These are phyloP conservation scores for Oropetium thomaeum DNA, from an alignment of 176 grass and related monocot genomes.

Conservation along the genomic window DNA sequence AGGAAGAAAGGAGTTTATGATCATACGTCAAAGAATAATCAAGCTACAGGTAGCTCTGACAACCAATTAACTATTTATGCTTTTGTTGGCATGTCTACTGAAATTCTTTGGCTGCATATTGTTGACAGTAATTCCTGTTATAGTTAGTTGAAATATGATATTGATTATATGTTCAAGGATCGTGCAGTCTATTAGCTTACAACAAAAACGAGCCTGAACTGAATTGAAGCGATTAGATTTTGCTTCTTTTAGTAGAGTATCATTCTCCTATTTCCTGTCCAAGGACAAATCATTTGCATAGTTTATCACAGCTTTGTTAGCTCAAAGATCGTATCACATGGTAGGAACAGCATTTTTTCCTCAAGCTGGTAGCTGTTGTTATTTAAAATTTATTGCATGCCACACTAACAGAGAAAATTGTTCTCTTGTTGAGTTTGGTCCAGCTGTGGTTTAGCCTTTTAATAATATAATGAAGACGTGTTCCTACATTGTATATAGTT, in stretches of 20 bases:
- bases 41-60: slow-evolving; percentile 65
- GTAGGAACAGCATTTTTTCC: not conserved
- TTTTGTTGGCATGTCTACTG: not conserved
- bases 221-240: not conserved
- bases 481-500: not conserved
- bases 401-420: not conserved
- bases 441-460: not conserved
- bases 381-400: not conserved
- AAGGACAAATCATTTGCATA: slow-evolving; percentile 3
- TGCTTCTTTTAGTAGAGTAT: not conserved
- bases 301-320: slow-evolving; percentile 1
- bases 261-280: not conserved
- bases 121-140: not conserved
- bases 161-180: not conserved
- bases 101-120: not conserved
- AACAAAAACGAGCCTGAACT: not conserved
- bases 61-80: not conserved
- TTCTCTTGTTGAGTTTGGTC: not conserved
- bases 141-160: not conserved
- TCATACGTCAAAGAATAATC: slow-evolving; percentile 76
- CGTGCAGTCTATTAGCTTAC: not conserved
- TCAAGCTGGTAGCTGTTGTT: not conserved
- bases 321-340: not conserved
- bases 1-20: slow-evolving; percentile 80
- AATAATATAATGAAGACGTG: not conserved